Evolutionary conservation across 208 protist genomes (phyloP).

Genomic region (Trypanosoma avium): DNA sequence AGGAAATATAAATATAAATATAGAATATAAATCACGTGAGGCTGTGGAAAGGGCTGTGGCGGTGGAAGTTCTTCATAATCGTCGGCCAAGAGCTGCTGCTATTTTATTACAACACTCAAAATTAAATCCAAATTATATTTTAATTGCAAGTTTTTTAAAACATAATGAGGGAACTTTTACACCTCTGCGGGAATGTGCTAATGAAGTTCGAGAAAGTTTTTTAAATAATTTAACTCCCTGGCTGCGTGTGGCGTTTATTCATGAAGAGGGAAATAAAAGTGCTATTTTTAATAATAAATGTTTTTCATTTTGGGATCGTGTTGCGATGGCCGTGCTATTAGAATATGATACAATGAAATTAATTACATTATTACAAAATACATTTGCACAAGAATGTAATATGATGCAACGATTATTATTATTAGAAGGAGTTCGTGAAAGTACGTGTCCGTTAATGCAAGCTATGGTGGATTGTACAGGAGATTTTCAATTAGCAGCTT

Average conservation of each 20-base stretch:
- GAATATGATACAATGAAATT: conserved; percentile 41
- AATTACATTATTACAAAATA: conserved; percentile 30
- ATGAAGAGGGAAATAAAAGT: conserved; percentile 26
- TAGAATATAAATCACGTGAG: not conserved
- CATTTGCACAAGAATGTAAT: conserved; percentile 46
- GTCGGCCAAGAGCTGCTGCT: conserved; percentile 30
- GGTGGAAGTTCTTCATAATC: conserved; percentile 63
- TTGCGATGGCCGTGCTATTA: conserved; percentile 65
- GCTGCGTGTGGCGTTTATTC: conserved; percentile 64
- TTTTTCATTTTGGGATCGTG: conserved; percentile 74
- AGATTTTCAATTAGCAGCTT: conserved; percentile 83
- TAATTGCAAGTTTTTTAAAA: conserved; percentile 47
- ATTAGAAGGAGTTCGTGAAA: conserved; percentile 49
- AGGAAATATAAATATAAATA: no score
- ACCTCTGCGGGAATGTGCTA: conserved; percentile 35
- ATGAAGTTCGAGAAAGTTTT: conserved; percentile 53
- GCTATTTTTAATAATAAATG: conserved; percentile 27
- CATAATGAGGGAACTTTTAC: conserved; percentile 27
- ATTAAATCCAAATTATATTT: conserved; percentile 38
- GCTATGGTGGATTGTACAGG: conserved; percentile 77
- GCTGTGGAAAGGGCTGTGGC: conserved; percentile 69
- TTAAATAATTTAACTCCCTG: conserved; percentile 62
- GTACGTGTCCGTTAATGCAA: conserved; percentile 67
- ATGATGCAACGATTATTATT: conserved; percentile 63
- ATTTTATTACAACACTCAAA: conserved; percentile 45